Evolutionary conservation across 441 rosid genomes (phyloP).

Genomic region (Euphorbia celastroides): DNA sequence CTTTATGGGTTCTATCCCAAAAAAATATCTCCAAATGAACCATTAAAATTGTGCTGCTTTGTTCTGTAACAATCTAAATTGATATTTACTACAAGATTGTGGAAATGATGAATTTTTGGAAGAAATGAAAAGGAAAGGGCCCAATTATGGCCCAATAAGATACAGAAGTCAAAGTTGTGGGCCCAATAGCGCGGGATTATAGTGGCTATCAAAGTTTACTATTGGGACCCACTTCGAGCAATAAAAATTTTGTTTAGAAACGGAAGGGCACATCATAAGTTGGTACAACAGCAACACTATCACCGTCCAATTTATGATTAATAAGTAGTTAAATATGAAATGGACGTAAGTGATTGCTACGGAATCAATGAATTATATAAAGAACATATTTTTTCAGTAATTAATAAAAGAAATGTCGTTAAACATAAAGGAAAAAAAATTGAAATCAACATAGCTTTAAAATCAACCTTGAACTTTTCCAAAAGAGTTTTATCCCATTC

Average conservation of each 20-base stretch:
- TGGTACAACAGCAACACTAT: neutral
- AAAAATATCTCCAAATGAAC: no score
- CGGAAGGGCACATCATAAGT: neutral
- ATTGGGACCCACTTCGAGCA: neutral
- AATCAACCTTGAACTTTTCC: no score
- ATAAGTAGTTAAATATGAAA: neutral
- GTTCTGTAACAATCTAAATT: no score
- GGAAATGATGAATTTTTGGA: neutral
- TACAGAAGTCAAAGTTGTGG: conserved; percentile 23
- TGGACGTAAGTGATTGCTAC: neutral
- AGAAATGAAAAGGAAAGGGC: neutral
- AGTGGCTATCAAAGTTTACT: neutral
- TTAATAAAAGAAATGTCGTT: no score
- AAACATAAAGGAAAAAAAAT: no score
- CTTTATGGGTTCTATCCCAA: no score
- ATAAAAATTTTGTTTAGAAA: neutral
- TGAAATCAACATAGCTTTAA: no score
- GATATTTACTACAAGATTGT: no score
- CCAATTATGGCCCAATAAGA: neutral
- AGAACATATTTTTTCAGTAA: no score
- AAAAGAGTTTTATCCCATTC: no score
- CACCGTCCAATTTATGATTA: neutral
- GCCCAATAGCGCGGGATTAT: conserved; percentile 5
- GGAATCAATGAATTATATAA: no score
- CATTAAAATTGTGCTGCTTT: no score